Evolutionary conservation across 2,329 filamentous ascomycete genomes (phyloP).

Genomic region (Paecilomyces dactylethromorphus): DNA sequence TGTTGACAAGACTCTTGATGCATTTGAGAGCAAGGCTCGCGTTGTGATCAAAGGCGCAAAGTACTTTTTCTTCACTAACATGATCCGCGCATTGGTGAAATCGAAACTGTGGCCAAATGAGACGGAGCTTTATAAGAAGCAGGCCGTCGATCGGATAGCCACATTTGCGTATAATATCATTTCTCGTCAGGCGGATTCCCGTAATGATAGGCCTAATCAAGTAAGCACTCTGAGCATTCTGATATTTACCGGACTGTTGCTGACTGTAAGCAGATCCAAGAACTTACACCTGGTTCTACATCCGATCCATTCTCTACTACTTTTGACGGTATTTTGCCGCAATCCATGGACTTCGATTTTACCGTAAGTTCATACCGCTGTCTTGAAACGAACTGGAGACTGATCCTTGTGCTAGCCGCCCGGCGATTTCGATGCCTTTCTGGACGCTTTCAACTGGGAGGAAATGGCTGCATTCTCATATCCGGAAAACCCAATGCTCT

Average conservation of each 20-base stretch:
- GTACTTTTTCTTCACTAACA: constrained; percentile 34
- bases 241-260: background rate
- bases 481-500: background rate
- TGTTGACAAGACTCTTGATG: constrained; percentile 22
- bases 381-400: background rate
- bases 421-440: constrained; percentile 8
- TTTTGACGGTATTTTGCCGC: background rate
- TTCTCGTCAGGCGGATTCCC: constrained; percentile 17
- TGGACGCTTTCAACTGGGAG: constrained; percentile 10
- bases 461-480: constrained; percentile 2
- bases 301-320: background rate
- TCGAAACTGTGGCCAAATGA: constrained; percentile 27
- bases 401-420: constrained; percentile 3
- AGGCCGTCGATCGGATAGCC: constrained; percentile 29
- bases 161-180: constrained; percentile 30
- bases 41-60: constrained; percentile 31
- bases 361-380: background rate
- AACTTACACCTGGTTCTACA: background rate
- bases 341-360: background rate
- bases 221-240: constrained; percentile 2
- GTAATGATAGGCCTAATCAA: constrained; percentile 1
- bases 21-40: constrained; percentile 23
- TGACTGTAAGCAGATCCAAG: constrained; percentile 3
- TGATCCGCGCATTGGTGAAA: constrained; percentile 28
- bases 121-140: constrained; percentile 25